Conservation (phyloP, 805 yeast genomes). For the Sugiyamaella americana region DNA sequence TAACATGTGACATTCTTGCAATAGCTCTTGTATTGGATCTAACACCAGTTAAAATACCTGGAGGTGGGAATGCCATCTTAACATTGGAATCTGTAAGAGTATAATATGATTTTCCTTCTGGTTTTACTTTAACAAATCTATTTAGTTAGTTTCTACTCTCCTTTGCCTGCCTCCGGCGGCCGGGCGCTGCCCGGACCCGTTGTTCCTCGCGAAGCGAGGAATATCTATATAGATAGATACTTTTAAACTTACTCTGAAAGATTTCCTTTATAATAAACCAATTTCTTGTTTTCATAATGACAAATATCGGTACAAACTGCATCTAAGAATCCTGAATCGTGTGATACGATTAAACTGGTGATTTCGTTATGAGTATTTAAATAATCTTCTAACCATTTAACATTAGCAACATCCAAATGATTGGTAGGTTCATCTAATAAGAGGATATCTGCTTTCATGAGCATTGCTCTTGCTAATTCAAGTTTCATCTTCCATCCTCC, state of each 20-base stretch:
- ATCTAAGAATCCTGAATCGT: constrained; percentile 95
- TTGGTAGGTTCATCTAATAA: constrained; percentile 97
- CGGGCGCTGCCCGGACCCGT: no score
- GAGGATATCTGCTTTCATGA: constrained; percentile 92
- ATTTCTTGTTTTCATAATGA: constrained; percentile 91
- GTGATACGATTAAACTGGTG: constrained; percentile 93
- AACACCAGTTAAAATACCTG: constrained; percentile 96
- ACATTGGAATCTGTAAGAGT: constrained; percentile 88
- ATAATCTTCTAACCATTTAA: constrained; percentile 89
- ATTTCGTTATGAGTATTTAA: constrained; percentile 75
- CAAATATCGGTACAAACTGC: constrained; percentile 94
- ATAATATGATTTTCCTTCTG: constrained; percentile 94
- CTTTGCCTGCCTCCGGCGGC: no score
- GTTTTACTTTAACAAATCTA: constrained; percentile 87
- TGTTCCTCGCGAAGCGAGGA: no score
- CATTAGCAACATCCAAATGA: constrained; percentile 92
- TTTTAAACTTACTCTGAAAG: no score
- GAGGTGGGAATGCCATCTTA: constrained; percentile 97
- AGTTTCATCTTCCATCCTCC: constrained; percentile 99
- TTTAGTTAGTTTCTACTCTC: no score
- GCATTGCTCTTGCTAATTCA: constrained; percentile 97
- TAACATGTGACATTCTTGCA: constrained; percentile 77
- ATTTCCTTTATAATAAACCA: constrained; percentile 94
- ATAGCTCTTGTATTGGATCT: constrained; percentile 92
- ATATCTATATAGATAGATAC: no score